Conservation (phyloP, 2,329 filamentous ascomycete species). For the Fusarium sp. region DNA sequence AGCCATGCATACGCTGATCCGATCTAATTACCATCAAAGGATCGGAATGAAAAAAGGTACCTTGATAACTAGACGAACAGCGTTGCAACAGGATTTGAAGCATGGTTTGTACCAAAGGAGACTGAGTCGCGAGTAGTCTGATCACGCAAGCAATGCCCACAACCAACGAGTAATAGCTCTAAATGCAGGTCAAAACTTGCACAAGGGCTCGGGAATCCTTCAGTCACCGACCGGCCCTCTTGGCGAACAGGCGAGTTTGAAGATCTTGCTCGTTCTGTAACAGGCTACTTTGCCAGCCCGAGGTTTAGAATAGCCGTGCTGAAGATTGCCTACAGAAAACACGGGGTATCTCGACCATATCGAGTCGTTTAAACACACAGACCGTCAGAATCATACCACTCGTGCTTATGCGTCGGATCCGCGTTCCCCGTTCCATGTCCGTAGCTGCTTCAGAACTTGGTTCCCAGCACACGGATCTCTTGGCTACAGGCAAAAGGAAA, state of each 20-base stretch:
- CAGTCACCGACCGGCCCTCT: not conserved
- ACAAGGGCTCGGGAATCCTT: not conserved
- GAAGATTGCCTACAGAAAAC: not conserved
- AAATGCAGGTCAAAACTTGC: constrained; percentile 3
- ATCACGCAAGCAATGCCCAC: not conserved
- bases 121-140: not conserved
- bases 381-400: constrained; percentile 6
- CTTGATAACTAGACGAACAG: not conserved
- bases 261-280: not conserved
- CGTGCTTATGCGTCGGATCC: constrained; percentile 8
- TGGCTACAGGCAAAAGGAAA: not conserved
- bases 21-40: not conserved
- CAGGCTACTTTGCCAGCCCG: not conserved
- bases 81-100: not conserved
- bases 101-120: not conserved
- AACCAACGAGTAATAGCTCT: not conserved
- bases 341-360: constrained; percentile 1
- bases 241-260: not conserved
- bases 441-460: not conserved
- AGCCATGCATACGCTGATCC: not conserved
- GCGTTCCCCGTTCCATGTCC: not conserved
- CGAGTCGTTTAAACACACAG: not conserved
- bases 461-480: constrained; percentile 7
- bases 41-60: not conserved
- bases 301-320: not conserved